phyloP scores from a whole-genome alignment of 345 rosid species.

The Syzygium aromaticum region DNA sequence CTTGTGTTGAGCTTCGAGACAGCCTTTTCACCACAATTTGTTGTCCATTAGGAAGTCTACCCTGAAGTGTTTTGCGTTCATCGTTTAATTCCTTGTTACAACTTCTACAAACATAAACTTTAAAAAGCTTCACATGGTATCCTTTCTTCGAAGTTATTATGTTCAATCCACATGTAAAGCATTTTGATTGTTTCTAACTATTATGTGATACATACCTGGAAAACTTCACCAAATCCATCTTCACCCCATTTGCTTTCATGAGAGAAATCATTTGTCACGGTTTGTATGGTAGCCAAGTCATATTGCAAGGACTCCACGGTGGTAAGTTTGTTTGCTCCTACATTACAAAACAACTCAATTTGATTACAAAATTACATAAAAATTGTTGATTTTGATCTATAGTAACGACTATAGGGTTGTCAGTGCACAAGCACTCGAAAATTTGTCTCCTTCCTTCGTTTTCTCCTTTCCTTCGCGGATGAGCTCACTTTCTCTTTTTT shows the following conservation, averaged over 20 bases:
- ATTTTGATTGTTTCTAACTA: not conserved
- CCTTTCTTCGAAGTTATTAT: not conserved
- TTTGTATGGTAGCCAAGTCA: slow-evolving; percentile 24
- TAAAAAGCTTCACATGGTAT: not conserved
- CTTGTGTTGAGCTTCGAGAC: not conserved
- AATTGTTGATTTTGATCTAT: not conserved
- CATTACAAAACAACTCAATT: not conserved
- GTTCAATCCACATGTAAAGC: not conserved
- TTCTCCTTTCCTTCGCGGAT: not conserved
- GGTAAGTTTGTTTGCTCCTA: slow-evolving; percentile 19
- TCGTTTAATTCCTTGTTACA: not conserved
- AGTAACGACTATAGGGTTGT: not conserved
- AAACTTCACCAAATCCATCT: slow-evolving; percentile 69
- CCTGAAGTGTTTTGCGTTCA: not conserved
- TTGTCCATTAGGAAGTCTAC: not conserved
- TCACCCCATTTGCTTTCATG: slow-evolving; percentile 42
- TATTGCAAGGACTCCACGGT: slow-evolving; percentile 29
- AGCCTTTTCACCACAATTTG: not conserved
- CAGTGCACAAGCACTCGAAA: not conserved
- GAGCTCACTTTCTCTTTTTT: not conserved
- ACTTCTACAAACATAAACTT: not conserved
- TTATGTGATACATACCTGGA: slow-evolving; percentile 15
- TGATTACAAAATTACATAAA: not conserved
- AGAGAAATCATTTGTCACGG: slow-evolving; percentile 43
- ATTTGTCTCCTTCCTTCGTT: not conserved